A percentile compares a stretch with the other conserved stretches of the same genome.
phyloP scores from a whole-genome alignment of 495 filamentous ascomycete species.

The Hyaloscypha variabilis region DNA sequence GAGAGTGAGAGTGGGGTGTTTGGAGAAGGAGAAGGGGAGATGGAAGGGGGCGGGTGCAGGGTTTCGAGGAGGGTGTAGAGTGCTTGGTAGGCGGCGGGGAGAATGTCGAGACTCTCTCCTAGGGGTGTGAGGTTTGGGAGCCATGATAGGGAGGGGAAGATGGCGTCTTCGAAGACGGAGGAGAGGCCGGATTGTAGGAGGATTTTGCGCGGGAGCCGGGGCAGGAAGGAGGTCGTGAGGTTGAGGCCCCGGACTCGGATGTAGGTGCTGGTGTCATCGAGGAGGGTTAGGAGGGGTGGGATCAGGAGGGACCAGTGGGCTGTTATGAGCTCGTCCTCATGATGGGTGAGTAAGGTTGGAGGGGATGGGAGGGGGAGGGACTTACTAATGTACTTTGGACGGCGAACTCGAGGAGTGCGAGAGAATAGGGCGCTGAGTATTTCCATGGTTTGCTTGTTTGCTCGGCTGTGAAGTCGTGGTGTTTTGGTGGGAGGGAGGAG shows the following conservation, averaged over 20 bases:
- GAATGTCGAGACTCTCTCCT: constrained; percentile 64
- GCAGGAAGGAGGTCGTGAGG: constrained; percentile 63
- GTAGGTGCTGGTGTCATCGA: constrained; percentile 65
- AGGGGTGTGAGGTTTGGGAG: constrained; percentile 81
- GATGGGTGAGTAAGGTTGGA: background rate
- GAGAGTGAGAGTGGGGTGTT: background rate
- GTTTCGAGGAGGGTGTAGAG: constrained; percentile 61
- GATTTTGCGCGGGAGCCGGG: constrained; percentile 54
- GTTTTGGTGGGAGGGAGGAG: constrained; percentile 35
- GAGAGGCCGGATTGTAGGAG: constrained; percentile 74
- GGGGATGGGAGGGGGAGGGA: constrained; percentile 12
- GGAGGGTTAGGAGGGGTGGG: constrained; percentile 79
- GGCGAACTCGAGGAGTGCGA: constrained; percentile 69
- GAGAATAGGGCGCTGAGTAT: constrained; percentile 57
- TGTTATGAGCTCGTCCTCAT: no score
- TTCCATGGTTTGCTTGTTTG: constrained; percentile 76
- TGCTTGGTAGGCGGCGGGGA: constrained; percentile 67
- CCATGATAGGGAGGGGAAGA: constrained; percentile 71
- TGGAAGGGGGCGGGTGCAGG: constrained; percentile 18
- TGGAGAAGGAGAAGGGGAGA: background rate
- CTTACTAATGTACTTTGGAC: constrained; percentile 52
- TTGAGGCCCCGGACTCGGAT: constrained; percentile 63
- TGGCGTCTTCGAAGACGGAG: constrained; percentile 76
- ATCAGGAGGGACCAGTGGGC: constrained; percentile 37
- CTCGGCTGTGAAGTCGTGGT: constrained; percentile 47